Evolutionary conservation across 805 yeast species (phyloP), one percentile per base, ranked within the genome.

Genomic region (Isabelozyma gotoi): DNA sequence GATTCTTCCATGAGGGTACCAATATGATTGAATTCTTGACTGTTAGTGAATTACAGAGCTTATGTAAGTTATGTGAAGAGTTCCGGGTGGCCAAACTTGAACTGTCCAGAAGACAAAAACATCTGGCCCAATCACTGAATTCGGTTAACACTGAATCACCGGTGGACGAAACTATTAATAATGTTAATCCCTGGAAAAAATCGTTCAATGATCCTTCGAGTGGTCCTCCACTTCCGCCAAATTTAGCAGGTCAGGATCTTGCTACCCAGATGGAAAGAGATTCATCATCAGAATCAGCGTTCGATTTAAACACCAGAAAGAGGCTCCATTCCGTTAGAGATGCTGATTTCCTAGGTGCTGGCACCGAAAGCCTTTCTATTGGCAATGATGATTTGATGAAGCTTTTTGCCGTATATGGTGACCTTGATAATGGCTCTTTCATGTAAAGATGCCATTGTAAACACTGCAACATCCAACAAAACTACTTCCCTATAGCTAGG

Each of bases 11-110:
- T 41, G 61, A 63, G 19, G 73, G 74, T 3, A 62, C 73, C 16
- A 71, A 68, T 45, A 55, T 70, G 62, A 48, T 71, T 39, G 68
- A 68, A 38, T 70, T 59, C 48, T 62, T 71, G 44, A 49, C 71
- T 5, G 55, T 58, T 14, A 44, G 54, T n/a, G 76, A 71, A 38
- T 55, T 71, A 18, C 57, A 63, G 33, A 63, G 64, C 45, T 52
- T 71, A 33, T 59, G 67, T 42, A 59, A 59, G 40, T 49, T 71
- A 32, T 67, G 71, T 39, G 73, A 68, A 29, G 76, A 71, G 39
- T 68, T 70, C 47, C 52, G 67, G 38, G 41, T 51, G 5, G 72
- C 73, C 11, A 71, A 70, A 44, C 60, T 56, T n/a, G 59, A 57
- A 35, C 62, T 36, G 39, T 12, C 19, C 7, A 36, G 39, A 36